These are phyloP conservation scores for Agrostemma githago DNA, from an alignment of 148 eudicot species.

Conservation along the genomic window DNA sequence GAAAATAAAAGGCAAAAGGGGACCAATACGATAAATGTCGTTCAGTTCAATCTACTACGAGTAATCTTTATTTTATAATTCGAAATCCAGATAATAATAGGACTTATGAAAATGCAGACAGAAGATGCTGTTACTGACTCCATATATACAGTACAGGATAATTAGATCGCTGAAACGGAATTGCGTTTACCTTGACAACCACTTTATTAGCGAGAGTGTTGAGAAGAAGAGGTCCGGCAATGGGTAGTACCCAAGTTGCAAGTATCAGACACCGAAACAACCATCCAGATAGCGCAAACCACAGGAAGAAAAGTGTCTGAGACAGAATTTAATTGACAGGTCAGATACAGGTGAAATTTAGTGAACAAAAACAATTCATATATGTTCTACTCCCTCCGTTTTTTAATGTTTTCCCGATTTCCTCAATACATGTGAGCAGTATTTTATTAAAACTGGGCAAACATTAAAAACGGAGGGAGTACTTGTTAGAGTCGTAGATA, in stretches of 20 bases:
- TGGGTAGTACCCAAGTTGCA: constrained; percentile 76
- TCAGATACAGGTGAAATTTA: constrained; percentile 9
- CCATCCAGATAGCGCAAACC: constrained; percentile 99
- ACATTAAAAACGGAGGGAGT: no score
- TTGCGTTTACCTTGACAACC: constrained; percentile 67
- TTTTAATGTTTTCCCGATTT: not conserved
- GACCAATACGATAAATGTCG: not conserved
- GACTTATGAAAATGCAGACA: not conserved
- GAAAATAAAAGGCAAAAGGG: not conserved
- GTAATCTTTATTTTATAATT: not conserved
- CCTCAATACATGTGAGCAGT: no score
- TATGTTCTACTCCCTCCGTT: not conserved
- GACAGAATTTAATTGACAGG: constrained; percentile 15
- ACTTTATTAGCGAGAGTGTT: constrained; percentile 71
- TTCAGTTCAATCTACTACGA: not conserved
- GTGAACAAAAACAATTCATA: not conserved
- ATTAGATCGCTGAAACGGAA: not conserved
- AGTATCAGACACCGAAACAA: constrained; percentile 70
- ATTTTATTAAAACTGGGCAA: no score
- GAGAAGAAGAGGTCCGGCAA: constrained; percentile 85
- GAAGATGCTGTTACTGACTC: not conserved
- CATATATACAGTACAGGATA: not conserved
- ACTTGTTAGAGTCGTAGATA: not conserved
- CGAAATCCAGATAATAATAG: not conserved
- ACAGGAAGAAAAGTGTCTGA: constrained; percentile 84